Percentiles rank a stretch among this genome's conserved stretches.
Conservation (phyloP, 2,329 filamentous ascomycete species). For the Phyllosticta ampelicida region DNA sequence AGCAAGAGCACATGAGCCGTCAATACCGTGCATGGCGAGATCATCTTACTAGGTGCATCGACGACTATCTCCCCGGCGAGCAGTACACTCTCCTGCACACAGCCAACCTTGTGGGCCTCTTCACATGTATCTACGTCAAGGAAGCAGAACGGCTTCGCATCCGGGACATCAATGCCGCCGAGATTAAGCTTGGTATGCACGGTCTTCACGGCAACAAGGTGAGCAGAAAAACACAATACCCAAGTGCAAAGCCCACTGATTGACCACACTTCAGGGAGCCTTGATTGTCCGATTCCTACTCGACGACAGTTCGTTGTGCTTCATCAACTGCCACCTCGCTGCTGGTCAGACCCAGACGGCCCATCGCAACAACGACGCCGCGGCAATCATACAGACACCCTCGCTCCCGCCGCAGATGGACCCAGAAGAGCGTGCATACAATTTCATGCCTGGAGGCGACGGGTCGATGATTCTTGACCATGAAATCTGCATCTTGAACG, state of each 20-base stretch:
- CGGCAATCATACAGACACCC: conserved; percentile 72
- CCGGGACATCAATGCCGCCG: conserved; percentile 63
- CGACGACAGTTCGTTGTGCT: conserved; percentile 89
- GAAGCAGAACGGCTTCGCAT: conserved; percentile 66
- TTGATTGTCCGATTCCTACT: conserved; percentile 84
- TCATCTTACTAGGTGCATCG: conserved; percentile 69
- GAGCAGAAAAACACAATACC: conserved; percentile 11
- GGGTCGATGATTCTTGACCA: conserved; percentile 92
- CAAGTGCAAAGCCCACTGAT: background rate
- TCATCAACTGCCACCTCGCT: conserved; percentile 94
- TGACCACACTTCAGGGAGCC: conserved; percentile 49
- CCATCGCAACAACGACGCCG: conserved; percentile 84
- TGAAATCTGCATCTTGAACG: conserved; percentile 93
- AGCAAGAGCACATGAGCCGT: conserved; percentile 86
- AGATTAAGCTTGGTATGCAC: conserved; percentile 94
- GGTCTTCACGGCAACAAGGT: conserved; percentile 90
- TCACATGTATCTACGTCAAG: conserved; percentile 93
- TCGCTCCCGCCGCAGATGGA: conserved; percentile 65
- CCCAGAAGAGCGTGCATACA: conserved; percentile 55
- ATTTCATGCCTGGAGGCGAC: conserved; percentile 84
- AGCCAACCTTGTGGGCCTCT: conserved; percentile 81
- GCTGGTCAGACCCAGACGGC: conserved; percentile 86
- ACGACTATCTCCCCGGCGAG: conserved; percentile 69
- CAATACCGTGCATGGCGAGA: conserved; percentile 96
- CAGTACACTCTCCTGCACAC: conserved; percentile 81